A percentile compares a stretch with the other conserved stretches of the same genome.
phyloP scores from a whole-genome alignment of 768 basidiomycete species.

The Candolleomyces eurysporus region DNA sequence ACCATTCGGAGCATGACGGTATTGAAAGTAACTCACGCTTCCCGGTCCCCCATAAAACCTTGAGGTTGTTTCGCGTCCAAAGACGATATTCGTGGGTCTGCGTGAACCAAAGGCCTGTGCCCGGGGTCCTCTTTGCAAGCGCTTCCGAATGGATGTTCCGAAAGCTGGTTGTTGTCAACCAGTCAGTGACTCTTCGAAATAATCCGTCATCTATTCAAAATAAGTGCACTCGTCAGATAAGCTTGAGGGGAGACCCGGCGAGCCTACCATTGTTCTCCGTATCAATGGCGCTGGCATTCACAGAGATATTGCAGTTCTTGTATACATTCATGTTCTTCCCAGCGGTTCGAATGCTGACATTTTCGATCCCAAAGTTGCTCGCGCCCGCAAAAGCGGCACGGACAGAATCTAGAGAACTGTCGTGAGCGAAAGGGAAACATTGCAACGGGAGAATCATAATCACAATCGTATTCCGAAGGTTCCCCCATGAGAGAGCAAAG shows the following conservation, averaged over 20 bases:
- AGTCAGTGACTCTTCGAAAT: not conserved
- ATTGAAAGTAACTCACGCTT: not conserved
- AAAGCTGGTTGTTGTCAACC: not conserved
- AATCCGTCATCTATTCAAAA: not conserved
- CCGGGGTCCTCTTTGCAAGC: not conserved
- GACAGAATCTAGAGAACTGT: too few species aligned
- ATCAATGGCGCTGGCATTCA: not conserved
- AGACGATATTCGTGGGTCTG: not conserved
- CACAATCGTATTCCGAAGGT: too few species aligned
- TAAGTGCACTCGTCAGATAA: not conserved
- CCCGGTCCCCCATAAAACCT: constrained; percentile 1
- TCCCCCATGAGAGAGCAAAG: too few species aligned
- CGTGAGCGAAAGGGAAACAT: too few species aligned
- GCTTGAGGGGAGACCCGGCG: not conserved
- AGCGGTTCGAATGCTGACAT: not conserved
- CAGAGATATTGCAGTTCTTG: not conserved
- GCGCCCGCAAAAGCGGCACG: not conserved
- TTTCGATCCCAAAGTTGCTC: not conserved
- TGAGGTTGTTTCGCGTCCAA: not conserved
- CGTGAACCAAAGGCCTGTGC: not conserved
- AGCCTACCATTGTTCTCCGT: not conserved
- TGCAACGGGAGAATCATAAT: too few species aligned
- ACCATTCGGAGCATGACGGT: not conserved
- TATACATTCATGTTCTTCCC: not conserved
- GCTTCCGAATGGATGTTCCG: not conserved